Conservation (phyloP, 1,284 basidiomycete species). For the Leucoagaricus sp. region DNA sequence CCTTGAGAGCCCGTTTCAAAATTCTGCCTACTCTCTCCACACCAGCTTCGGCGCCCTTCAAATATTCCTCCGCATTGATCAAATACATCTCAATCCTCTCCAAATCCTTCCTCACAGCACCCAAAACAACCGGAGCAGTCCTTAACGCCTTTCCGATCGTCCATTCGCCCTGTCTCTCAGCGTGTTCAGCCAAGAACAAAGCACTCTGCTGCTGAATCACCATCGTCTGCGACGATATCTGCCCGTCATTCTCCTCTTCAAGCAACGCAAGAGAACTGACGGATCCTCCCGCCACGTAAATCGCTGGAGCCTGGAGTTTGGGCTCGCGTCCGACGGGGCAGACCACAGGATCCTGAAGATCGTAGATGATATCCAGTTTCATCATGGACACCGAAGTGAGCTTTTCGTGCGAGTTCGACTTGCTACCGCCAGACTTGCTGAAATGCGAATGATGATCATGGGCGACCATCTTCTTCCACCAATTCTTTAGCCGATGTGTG, state of each 20-base stretch:
- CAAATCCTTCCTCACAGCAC: constrained; percentile 55
- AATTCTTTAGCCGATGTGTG: constrained; percentile 55
- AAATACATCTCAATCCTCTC: constrained; percentile 51
- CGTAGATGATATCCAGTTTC: constrained; percentile 36
- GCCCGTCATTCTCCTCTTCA: not conserved
- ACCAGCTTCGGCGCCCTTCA: constrained; percentile 5
- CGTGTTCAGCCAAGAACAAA: not conserved
- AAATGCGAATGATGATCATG: not conserved
- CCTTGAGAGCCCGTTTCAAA: constrained; percentile 51
- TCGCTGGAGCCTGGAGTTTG: constrained; percentile 18
- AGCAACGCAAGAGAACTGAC: constrained; percentile 9
- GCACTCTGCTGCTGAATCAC: not conserved
- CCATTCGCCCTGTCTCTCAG: constrained; percentile 26
- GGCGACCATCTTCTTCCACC: constrained; percentile 57
- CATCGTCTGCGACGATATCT: not conserved
- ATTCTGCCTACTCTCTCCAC: constrained; percentile 47
- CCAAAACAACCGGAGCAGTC: constrained; percentile 46
- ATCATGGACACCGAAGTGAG: not conserved
- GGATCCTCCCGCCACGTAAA: not conserved
- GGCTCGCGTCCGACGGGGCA: constrained; percentile 44
- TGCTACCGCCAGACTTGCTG: not conserved
- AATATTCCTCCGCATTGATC: constrained; percentile 12
- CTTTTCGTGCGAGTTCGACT: constrained; percentile 8
- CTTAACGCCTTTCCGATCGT: constrained; percentile 37
- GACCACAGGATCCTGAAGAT: constrained; percentile 33